phyloP scores from a whole-genome alignment of 202 grass and related monocot species.

The Panicum virgatum region DNA sequence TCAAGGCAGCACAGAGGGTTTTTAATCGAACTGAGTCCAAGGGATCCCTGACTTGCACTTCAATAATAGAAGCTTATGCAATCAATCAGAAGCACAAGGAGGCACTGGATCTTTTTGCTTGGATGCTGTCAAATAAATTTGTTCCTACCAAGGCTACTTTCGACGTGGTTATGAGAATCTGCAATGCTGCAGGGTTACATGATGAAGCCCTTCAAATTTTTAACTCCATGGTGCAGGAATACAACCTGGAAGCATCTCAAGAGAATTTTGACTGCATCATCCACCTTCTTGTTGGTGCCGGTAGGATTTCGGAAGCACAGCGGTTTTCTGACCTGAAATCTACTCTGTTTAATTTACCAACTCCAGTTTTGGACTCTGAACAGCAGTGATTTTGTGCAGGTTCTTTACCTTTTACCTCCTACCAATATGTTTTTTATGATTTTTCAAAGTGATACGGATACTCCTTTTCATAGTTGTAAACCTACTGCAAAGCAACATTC shows the following conservation, averaged over 20 bases:
- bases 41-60: constrained; percentile 78
- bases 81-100: constrained; percentile 61
- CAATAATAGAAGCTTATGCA: constrained; percentile 83
- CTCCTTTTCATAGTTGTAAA: not conserved
- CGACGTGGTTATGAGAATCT: constrained; percentile 64
- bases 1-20: constrained; percentile 64
- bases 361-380: constrained; percentile 28
- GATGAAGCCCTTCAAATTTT: constrained; percentile 68
- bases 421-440: not conserved
- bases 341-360: constrained; percentile 41
- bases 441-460: constrained; percentile 20
- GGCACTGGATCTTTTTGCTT: constrained; percentile 69
- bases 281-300: constrained; percentile 48
- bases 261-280: constrained; percentile 85
- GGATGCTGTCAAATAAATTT: constrained; percentile 73
- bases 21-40: constrained; percentile 62
- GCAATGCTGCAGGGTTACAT: constrained; percentile 50
- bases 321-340: constrained; percentile 72
- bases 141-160: constrained; percentile 75
- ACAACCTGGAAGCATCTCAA: constrained; percentile 71
- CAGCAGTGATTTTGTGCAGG: constrained; percentile 36
- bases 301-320: constrained; percentile 64
- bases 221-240: constrained; percentile 62
- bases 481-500: not conserved
- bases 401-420: constrained; percentile 16